Conservation (phyloP, 2,329 filamentous ascomycete genomes). For the Ustilaginoidea virens region DNA sequence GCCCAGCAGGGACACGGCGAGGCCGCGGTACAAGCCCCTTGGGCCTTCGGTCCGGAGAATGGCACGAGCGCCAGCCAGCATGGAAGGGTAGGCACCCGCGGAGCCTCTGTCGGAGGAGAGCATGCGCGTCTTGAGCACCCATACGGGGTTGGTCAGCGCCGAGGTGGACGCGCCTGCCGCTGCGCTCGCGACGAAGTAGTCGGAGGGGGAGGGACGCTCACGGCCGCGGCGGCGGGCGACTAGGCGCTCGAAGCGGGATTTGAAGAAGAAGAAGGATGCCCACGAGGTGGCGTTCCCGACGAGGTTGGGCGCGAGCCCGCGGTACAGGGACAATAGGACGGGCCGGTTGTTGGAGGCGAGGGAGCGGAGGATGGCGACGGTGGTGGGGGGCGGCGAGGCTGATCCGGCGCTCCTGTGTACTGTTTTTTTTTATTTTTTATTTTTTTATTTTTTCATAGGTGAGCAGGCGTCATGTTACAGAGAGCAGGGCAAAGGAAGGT, state of each 20-base stretch:
- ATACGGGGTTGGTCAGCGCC: conserved; percentile 81
- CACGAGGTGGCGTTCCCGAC: conserved; percentile 82
- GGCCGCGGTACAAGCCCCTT: conserved; percentile 73
- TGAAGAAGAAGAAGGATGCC: conserved; percentile 83
- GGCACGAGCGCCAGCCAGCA: conserved; percentile 52
- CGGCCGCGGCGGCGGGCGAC: conserved; percentile 16
- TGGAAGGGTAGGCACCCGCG: conserved; percentile 66
- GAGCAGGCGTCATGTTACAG: no score
- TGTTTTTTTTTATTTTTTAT: not conserved
- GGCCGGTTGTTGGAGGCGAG: conserved; percentile 36
- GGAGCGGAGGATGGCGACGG: conserved; percentile 35
- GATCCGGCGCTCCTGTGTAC: conserved; percentile 33
- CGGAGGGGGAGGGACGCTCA: conserved; percentile 30
- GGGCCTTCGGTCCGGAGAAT: conserved; percentile 59
- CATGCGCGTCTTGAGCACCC: conserved; percentile 98
- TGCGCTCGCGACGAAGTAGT: conserved; percentile 73
- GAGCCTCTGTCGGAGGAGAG: conserved; percentile 63
- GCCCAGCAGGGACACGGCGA: conserved; percentile 69
- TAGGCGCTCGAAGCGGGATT: conserved; percentile 35
- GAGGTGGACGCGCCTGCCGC: conserved; percentile 58
- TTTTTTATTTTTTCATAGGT: no score
- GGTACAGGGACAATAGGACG: conserved; percentile 56
- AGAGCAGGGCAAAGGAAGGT: not conserved
- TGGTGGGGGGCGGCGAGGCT: conserved; percentile 24
- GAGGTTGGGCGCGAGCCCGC: conserved; percentile 79